Evolutionary conservation across 441 rosid genomes (phyloP), one percentile per base, ranked within the genome.

Genomic region (Aquilaria agallochum): DNA sequence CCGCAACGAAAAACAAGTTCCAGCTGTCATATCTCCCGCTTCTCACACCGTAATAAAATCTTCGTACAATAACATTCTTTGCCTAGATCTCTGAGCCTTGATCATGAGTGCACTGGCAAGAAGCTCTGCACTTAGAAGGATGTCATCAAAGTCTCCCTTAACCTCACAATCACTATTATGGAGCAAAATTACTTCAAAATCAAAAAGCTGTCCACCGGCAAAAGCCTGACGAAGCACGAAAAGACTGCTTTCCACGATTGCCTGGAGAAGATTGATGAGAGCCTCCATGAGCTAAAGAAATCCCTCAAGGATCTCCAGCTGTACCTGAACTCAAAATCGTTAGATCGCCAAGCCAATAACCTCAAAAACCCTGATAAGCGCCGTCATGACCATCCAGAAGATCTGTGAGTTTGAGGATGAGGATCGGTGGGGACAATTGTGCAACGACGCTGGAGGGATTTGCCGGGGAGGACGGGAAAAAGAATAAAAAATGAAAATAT

Each of bases 301-400:
- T 81, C 87, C 0, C 56, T 66, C 4, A 83, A 72, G 33, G 95
- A 87, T 67, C 79, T 92, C n/a, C 65, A 75, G 0, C 55, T 45
- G 46, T 92, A 92, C 55, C 91, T 88, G 0, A 69, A 40, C 64
- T 75, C 79, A 75, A 86, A 89, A 68, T 72, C 89, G 9, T 58
- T 88, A 30, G 36, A 64, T 5, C 69, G 79, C 45, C 89, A 80
- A 4, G 88, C 92, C 0, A 84, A 85, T 54, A 84, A 89, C 60
- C 83, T 89, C 30, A 87, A 83, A 20, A 67, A 89, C 93, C 11
- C 58, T 89, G 11, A 44, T 92, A 68, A 89, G 98, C 55, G 65
- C 98, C 1, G 95, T 95, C 33, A 92, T 92, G 34, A 92, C 98
- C 20, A 87, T 89, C 72, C 93, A 81, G 46, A 95, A 78, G 48